Evolutionary conservation across 1,139 yeast genomes (phyloP), one percentile per base, ranked within the genome.

Genomic region (Sugiyamaella japonica): DNA sequence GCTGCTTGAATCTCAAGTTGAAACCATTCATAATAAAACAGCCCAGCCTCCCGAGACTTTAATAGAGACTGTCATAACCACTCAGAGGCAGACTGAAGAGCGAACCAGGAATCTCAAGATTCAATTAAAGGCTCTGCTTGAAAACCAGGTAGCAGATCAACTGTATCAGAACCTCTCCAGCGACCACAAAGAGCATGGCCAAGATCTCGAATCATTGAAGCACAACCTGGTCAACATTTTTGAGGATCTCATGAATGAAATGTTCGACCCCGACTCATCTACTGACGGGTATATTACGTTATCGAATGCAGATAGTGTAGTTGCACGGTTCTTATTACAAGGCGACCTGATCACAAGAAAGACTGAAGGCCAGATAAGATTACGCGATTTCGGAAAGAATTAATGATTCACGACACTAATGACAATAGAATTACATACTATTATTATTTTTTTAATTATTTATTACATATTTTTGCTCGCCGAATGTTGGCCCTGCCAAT

Each of bases 341-440:
- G 63, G 64, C 3, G 63, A 61, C 40, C 52, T 62, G 16, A 56
- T 59, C 3, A 60, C 60, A 0, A 44, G 43, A 20, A 51, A 55
- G 15, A 57, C 55, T 5, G 53, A 53, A 4, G 61, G 59, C 38
- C 46, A 59, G 8, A 54, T 63, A 29, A 53, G 55, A 31, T 54
- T 63, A 28, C 53, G 65, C 3, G 34, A 29, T 29, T 29, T 29
- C 7, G 34, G 34, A 29, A 29, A 29, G 34, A 29, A 29, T 29
- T 20, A 20, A 20, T 20, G 25, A 20, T 20, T 20, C 25, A 20
- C 25, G 25, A 20, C 25, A 20, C 25, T 3, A 6, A 20, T 6
- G 25, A 20, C 25, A 20, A 20, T 20, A 20, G 25, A 20, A 20
- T 20, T 20, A 20, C 25, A 20, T 20, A 20, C n/a, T n/a, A n/a